These are phyloP conservation scores for Curvularia hawaiiensis DNA, from an alignment of 2,329 filamentous ascomycete genomes.

Conservation along the genomic window DNA sequence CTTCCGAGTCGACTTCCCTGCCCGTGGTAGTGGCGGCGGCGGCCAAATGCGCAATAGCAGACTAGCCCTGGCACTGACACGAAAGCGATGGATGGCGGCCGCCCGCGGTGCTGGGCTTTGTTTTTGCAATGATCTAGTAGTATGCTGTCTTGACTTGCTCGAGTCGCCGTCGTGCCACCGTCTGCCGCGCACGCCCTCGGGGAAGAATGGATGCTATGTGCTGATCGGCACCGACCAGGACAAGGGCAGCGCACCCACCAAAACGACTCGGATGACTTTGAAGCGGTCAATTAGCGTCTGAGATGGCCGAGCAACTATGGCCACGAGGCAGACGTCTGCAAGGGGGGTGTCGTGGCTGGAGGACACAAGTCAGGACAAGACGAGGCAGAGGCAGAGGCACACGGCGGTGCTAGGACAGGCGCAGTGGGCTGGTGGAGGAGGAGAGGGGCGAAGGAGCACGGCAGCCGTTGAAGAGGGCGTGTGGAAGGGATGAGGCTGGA, in stretches of 20 bases:
- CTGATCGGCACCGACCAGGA: conserved; percentile 7
- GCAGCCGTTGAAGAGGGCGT: background rate
- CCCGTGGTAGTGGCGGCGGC: conserved; percentile 18
- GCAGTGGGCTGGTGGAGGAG: background rate
- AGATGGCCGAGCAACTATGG: conserved; percentile 11
- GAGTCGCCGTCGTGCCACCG: background rate
- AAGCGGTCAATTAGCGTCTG: conserved; percentile 18
- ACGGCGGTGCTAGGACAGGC: background rate
- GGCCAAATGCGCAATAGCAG: conserved; percentile 4
- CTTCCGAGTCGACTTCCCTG: conserved; percentile 19
- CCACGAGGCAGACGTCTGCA: background rate
- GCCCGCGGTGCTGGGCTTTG: background rate
- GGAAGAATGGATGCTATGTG: background rate
- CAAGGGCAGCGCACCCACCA: conserved; percentile 12
- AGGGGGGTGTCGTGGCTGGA: conserved; percentile 4
- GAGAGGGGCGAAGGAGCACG: background rate
- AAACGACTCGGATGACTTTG: conserved; percentile 11
- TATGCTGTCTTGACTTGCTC: background rate
- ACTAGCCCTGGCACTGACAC: no score
- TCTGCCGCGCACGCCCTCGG: background rate
- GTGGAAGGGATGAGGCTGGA: background rate
- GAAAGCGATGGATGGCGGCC: no score
- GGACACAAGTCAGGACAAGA: background rate
- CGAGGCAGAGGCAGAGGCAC: background rate
- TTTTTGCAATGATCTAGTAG: background rate